Base-by-base conservation (phyloP, 768 basidiomycete species). In the Brasilioporus rufonigricans region DNA sequence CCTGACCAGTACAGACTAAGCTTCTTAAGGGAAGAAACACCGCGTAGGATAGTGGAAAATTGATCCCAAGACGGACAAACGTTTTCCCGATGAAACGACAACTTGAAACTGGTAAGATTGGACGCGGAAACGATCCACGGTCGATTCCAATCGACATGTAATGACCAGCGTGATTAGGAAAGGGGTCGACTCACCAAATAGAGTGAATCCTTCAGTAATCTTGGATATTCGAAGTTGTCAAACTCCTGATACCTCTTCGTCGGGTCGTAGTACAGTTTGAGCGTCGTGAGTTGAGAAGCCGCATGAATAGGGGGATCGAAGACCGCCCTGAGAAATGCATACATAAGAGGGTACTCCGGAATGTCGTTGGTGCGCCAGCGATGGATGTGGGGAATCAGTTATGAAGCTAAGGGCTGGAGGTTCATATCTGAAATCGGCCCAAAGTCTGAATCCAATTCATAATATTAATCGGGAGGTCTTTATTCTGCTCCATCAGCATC, bases 71-170 rank as follows among this genome's bases (percentile, higher is more conserved):
- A 75, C 2, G 87, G 89, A 14, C 86, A 80, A 13, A 84, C 85
- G 61, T 86, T 81, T 27, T 77, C 73, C 9, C 77, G 67, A 61
- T 87, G 87, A 70, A 79, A 88, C 0, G 82, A 79, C 39, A 90
- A 71, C 60, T 86, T 80, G 23, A 90, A 65, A 18, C 80, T 76
- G 21, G 60, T 63, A 27, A 90, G 70, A 9, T 56, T 61, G 27
- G n/a, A n/a, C 2, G 65, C 64, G 4, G 64, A 59, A 6, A 52
- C 29, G 27, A 70, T 57, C 21, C 75, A 64, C 16, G 76, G 72
- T 33, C 74, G 71, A 29, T 77, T 73, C 89, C 89, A 91, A 53
- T 84, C 77, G 33, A 90, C 67, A 57, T 87, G 87, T 5, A 89
- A 91, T 72, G 11, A 73, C 71, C 32, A 82, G 67, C 5, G 70